Conservation (phyloP, 2,329 filamentous ascomycete species). For the Penicillium sp. region DNA sequence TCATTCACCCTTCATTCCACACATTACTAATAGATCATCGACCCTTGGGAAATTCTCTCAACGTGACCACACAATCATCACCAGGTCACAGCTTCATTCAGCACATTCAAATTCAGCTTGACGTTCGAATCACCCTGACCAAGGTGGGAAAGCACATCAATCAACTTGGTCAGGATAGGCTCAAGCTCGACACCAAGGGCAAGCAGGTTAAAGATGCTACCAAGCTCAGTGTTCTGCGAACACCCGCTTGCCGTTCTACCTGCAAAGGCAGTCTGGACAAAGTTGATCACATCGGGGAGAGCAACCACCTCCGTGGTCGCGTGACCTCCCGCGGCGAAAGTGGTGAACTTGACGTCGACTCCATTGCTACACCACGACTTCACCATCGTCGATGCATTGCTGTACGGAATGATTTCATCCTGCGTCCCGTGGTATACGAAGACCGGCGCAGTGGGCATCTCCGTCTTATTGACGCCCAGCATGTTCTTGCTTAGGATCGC, state of each 20-base stretch:
- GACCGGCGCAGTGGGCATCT: constrained; percentile 32
- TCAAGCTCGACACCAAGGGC: constrained; percentile 29
- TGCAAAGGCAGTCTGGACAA: constrained; percentile 31
- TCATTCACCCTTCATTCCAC: background rate
- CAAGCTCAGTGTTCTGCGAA: constrained; percentile 25
- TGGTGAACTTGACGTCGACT: constrained; percentile 31
- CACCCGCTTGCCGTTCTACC: constrained; percentile 29
- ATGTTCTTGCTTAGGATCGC: constrained; percentile 21
- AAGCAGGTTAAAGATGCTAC: constrained; percentile 26
- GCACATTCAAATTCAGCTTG: constrained; percentile 20
- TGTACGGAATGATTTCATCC: constrained; percentile 34
- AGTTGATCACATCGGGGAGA: constrained; percentile 26
- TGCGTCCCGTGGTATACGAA: constrained; percentile 33
- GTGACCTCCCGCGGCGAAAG: constrained; percentile 31
- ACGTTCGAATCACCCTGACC: constrained; percentile 27
- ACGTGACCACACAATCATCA: background rate
- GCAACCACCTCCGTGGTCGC: constrained; percentile 30
- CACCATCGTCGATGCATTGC: constrained; percentile 23
- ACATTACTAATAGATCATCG: background rate
- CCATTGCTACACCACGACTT: constrained; percentile 31
- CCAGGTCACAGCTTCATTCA: constrained; percentile 18
- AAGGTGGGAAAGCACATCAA: constrained; percentile 22
- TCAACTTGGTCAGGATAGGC: constrained; percentile 27
- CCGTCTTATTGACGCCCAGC: constrained; percentile 25
- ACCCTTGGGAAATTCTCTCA: background rate